phyloP scores from a whole-genome alignment of 2,329 filamentous ascomycete species.

The Ophiostoma piceae region DNA sequence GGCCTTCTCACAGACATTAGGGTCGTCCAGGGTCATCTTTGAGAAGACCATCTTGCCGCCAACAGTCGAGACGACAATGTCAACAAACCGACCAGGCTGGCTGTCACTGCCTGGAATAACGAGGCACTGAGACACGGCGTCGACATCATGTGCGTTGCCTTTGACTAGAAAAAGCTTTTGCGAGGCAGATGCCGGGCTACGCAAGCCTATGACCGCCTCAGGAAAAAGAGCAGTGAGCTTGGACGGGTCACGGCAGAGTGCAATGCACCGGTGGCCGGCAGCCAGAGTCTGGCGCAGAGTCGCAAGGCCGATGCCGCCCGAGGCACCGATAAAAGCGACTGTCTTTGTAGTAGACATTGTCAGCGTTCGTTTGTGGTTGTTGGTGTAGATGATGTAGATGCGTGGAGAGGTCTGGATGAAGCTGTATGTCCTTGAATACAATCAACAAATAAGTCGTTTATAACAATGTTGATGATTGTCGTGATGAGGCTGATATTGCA shows the following conservation, averaged over 20 bases:
- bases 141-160: background rate
- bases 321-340: constrained; percentile 51
- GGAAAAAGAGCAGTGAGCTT: constrained; percentile 40
- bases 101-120: background rate
- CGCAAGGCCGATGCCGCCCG: constrained; percentile 45
- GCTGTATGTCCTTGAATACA: no score
- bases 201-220: background rate
- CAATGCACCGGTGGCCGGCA: constrained; percentile 44
- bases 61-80: constrained; percentile 46
- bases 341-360: constrained; percentile 31
- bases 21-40: constrained; percentile 41
- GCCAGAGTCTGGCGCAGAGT: constrained; percentile 43
- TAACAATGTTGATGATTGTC: background rate
- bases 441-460: no score
- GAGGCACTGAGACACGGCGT: background rate
- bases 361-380: background rate
- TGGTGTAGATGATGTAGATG: background rate
- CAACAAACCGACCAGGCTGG: constrained; percentile 35
- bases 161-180: background rate
- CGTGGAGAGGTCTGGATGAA: background rate
- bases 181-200: background rate
- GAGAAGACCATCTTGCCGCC: constrained; percentile 37
- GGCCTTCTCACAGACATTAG: constrained; percentile 44
- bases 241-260: constrained; percentile 46
- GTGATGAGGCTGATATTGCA: background rate